Conservation (phyloP, 257 asterid genomes). For the Solanum lycopersicoides region DNA sequence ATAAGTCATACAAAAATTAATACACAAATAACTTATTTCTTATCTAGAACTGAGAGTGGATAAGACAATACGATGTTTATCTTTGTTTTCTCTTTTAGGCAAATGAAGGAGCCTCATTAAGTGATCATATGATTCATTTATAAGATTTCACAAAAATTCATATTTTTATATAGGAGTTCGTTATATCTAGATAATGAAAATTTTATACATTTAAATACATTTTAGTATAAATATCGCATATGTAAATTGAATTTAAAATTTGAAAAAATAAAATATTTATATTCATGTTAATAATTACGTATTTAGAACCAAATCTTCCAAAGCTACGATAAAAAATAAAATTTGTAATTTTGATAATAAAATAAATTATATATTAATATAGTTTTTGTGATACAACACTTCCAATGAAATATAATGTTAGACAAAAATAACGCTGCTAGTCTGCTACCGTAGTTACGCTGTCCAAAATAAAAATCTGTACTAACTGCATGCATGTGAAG, state of each 20-base stretch:
- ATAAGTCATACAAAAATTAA: too few relatives aligned
- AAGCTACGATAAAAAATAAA: not conserved
- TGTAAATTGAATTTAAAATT: not conserved
- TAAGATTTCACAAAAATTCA: not conserved
- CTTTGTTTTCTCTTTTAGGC: not conserved
- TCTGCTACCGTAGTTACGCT: not conserved
- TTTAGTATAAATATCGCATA: too few relatives aligned
- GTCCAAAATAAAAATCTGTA: not conserved
- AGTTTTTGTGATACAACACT: not conserved
- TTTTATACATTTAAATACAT: too few relatives aligned
- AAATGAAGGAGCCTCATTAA: not conserved
- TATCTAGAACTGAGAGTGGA: too few relatives aligned
- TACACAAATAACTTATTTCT: not conserved
- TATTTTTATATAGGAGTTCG: not conserved
- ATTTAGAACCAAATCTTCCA: not conserved
- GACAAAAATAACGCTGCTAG: not conserved
- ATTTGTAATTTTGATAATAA: not conserved
- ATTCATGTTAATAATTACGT: too few relatives aligned
- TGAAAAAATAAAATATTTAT: too few relatives aligned
- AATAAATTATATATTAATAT: not conserved
- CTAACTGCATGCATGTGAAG: not conserved
- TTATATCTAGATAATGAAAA: too few relatives aligned
- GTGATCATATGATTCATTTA: not conserved
- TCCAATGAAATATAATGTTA: not conserved
- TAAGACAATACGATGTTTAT: not conserved